Percentiles rank a stretch among this genome's conserved stretches.
phyloP scores from a whole-genome alignment of 1,284 basidiomycete genomes.

The Grifola frondosa region DNA sequence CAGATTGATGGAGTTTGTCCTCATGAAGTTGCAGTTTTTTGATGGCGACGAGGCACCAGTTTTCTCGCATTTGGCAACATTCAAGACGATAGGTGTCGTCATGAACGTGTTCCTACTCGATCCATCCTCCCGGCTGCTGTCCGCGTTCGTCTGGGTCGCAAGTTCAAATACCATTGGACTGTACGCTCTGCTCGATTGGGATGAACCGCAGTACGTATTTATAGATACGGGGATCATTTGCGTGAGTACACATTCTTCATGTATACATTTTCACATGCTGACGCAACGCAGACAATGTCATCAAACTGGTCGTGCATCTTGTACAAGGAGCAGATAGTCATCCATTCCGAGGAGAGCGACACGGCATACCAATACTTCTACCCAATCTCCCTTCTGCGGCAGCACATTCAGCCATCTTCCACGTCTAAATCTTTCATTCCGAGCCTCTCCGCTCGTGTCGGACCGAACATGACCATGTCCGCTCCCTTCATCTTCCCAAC shows the following conservation, averaged over 20 bases:
- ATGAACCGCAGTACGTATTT: constrained; percentile 60
- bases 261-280: background rate
- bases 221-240: constrained; percentile 71
- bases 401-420: constrained; percentile 34
- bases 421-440: constrained; percentile 33
- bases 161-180: constrained; percentile 52
- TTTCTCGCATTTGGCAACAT: constrained; percentile 58
- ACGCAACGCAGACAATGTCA: constrained; percentile 44
- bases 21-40: constrained; percentile 37
- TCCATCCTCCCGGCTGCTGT: constrained; percentile 56
- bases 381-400: constrained; percentile 47
- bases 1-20: constrained; percentile 34
- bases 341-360: constrained; percentile 66
- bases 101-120: constrained; percentile 79
- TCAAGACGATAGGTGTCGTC: constrained; percentile 64
- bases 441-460: constrained; percentile 31
- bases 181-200: constrained; percentile 68
- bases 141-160: constrained; percentile 63
- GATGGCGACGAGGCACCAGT: constrained; percentile 18
- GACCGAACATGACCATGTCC: constrained; percentile 24
- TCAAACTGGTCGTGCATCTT: constrained; percentile 78
- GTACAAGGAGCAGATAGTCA: constrained; percentile 57
- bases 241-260: constrained; percentile 50
- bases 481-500: constrained; percentile 36
- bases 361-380: constrained; percentile 58